Evolutionary conservation across 805 yeast genomes (phyloP), one percentile per base, ranked within the genome.

Genomic region (Priceomyces medius): DNA sequence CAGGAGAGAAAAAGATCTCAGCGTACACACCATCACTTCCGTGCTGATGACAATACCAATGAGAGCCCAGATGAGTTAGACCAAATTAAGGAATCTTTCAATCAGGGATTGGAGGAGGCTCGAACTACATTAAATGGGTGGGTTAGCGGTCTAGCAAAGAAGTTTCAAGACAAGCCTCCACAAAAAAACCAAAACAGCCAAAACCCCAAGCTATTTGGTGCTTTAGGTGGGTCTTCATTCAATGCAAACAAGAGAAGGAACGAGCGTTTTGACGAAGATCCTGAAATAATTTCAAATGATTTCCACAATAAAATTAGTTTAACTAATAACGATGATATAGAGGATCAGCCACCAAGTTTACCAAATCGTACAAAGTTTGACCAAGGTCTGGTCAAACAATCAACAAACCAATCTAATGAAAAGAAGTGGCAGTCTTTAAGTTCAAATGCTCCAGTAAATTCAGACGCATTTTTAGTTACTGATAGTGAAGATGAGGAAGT

Each of bases 31-130:
- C n/a, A n/a, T n/a, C n/a, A n/a, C n/a, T n/a, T n/a, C n/a, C 14
- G 14, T 9, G 9, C 29, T 26, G 29, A 12, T 4, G 29, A 26
- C 9, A 31, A 39, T 33, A 49, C 36, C 43, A 57, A 52, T 20
- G 65, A 61, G 6, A 51, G 55, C 23, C 76, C 83, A 44, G 81
- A 83, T 33, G 80, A 71, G 48, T 77, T 81, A 50, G 80, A 85
- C 6, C 83, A 78, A 51, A 67, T 86, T 50, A 81, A 78, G 55
- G 85, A 83, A 42, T 77, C 81, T 38, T 74, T 90, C 40, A 71
- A 77, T 32, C 83, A 83, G 55, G 88, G 91, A 16, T 73, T 89
- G 35, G 89, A 84, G 53, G 96, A 88, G 53, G 88, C 96, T 1
- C 79, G 83, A 42, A 71, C 77, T 35, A 83, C 84, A 41, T 79